A percentile compares a stretch with the other conserved stretches of the same genome.
Conservation (phyloP, 2,329 filamentous ascomycete genomes). For the Clarireedia sp. region DNA sequence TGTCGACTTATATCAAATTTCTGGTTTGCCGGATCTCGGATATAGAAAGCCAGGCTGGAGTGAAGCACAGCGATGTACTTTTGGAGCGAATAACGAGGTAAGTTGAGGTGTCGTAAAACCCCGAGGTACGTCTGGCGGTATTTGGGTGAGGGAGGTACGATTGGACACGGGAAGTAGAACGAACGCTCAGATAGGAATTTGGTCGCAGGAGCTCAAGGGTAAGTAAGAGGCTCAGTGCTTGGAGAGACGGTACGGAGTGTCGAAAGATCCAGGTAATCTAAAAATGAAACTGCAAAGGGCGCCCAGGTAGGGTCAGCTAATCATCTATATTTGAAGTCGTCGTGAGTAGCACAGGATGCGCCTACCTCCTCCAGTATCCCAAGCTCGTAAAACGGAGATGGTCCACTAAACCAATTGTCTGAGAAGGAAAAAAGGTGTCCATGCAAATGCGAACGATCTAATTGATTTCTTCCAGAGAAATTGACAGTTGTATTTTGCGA, state of each 20-base stretch:
- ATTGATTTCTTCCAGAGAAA: not conserved
- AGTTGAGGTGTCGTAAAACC: constrained; percentile 1
- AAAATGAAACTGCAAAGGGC: constrained; percentile 20
- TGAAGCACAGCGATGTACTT: not conserved
- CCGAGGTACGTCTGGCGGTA: not conserved
- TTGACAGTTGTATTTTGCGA: not conserved
- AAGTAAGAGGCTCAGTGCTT: constrained; percentile 1
- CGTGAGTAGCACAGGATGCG: constrained; percentile 5
- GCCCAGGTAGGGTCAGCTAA: constrained; percentile 17
- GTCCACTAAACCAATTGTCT: not conserved
- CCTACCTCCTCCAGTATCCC: constrained; percentile 4
- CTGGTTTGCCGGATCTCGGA: not conserved
- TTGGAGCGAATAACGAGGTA: not conserved
- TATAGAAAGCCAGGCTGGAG: not conserved
- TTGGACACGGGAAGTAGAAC: not conserved
- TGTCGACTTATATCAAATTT: not conserved
- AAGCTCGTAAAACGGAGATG: constrained; percentile 1
- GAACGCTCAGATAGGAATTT: not conserved
- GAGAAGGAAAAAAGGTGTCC: not conserved
- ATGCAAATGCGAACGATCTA: not conserved
- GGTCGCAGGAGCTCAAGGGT: not conserved
- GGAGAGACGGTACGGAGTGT: constrained; percentile 5
- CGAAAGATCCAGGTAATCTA: not conserved
- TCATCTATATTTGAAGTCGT: constrained; percentile 16
- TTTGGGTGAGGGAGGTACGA: constrained; percentile 4